Percentiles rank a stretch among this genome's conserved stretches.
These are phyloP conservation scores for Centrapalus pauciflorus DNA, from an alignment of 129 eudicot genomes.

Conservation along the genomic window DNA sequence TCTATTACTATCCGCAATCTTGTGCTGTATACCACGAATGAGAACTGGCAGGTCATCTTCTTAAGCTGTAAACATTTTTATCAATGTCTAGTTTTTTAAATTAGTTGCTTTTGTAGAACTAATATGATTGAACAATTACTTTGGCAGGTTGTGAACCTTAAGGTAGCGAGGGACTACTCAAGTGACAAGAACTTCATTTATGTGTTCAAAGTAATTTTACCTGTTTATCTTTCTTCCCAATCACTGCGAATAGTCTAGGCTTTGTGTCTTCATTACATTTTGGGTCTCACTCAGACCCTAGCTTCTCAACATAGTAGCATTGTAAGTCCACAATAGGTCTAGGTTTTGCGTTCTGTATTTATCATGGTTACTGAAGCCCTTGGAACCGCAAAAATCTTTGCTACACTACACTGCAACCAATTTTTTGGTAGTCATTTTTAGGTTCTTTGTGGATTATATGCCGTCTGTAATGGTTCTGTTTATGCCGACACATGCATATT, in stretches of 20 bases:
- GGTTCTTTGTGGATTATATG: background rate
- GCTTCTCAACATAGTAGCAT: too few relatives aligned
- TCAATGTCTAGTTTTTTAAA: conserved; percentile 7
- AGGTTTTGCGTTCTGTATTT: too few relatives aligned
- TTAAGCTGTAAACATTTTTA: background rate
- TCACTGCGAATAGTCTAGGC: too few relatives aligned
- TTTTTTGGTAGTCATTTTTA: background rate
- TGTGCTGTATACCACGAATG: conserved; percentile 73
- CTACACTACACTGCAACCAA: too few relatives aligned
- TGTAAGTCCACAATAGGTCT: too few relatives aligned
- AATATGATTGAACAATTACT: background rate
- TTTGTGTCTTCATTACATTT: too few relatives aligned
- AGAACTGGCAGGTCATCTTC: conserved; percentile 73
- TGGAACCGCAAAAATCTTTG: too few relatives aligned
- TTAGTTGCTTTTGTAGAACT: conserved; percentile 8
- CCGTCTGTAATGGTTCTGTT: background rate
- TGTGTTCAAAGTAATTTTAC: conserved; percentile 72
- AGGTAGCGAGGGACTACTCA: conserved; percentile 91
- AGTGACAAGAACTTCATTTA: conserved; percentile 63
- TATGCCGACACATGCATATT: conserved; percentile 5
- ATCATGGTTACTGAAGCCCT: too few relatives aligned
- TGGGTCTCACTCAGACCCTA: too few relatives aligned
- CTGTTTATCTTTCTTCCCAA: background rate
- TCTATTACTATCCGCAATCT: conserved; percentile 87
- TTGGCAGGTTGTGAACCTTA: conserved; percentile 75